Base-by-base conservation (phyloP, 495 filamentous ascomycete genomes). In the Aspergillus sclerotiicarbonarius region DNA sequence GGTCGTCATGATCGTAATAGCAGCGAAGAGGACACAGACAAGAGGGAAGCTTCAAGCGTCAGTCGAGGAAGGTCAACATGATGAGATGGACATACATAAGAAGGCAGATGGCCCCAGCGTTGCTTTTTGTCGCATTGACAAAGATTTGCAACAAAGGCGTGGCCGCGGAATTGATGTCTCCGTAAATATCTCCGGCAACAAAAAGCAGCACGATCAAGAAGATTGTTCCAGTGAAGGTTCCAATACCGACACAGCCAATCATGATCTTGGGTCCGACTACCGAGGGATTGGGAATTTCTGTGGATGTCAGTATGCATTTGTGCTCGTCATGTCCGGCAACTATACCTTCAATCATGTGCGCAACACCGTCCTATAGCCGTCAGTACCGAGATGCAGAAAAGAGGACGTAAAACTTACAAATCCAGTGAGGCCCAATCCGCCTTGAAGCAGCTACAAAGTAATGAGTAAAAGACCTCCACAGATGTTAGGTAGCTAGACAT, bases 1-100 rank as follows among this genome's bases (percentile, higher is more conserved):
- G 9, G 89, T 91, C 4, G 88, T 89, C 86, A 90, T 88, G 61
- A 91, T 85, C 13, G 80, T 84, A 2, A 79, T 88, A 2, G 82
- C 80, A 7, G 87, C 87, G 63, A 92, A 90, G 0, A 92, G 69
- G 54, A 90, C 80, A 63, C 87, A 91, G 15, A 87, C 68, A 18
- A 91, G 76, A 0, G 89, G 88, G 66, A 91, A 84, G 44, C 82
- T 83, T n/a, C 4, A 18, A 3, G 25, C n/a, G 6, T 13, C 8
- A 3, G 53, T 69, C 32, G 69, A 62, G 25, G 50, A 35, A 0
- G 13, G 45, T 25, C 13, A 18, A 25, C 8, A 6, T 16, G 8
- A 19, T 20, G 21, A 41, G 15, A 41, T 8, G 41, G 18, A 51
- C 76, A 41, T 66, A 90, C 78, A 90, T 82, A 6, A 89, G 76